phyloP scores from a whole-genome alignment of 257 asterid genomes.

The Solanum chiquidenum region DNA sequence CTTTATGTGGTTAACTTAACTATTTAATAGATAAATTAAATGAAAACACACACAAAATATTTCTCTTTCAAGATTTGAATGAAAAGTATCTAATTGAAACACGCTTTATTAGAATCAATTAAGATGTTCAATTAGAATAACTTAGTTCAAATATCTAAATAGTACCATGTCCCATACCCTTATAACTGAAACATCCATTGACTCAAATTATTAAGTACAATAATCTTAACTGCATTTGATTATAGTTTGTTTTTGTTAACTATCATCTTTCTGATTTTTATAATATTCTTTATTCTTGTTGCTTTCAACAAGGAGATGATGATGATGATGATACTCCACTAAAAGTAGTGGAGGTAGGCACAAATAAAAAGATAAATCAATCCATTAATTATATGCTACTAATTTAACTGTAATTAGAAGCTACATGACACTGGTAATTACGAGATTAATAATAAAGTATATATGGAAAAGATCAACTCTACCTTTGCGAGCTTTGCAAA shows the following conservation, averaged over 20 bases:
- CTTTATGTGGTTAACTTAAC: background rate
- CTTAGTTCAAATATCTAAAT: background rate
- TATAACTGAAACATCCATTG: background rate
- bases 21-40: background rate
- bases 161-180: background rate
- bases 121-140: no score
- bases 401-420: background rate
- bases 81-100: background rate
- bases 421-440: background rate
- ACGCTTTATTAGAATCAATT: no score
- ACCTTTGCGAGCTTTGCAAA: background rate
- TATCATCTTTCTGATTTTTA: background rate
- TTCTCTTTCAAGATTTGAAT: background rate
- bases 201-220: background rate
- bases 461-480: background rate
- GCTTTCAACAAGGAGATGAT: background rate
- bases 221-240: background rate
- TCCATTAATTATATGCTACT: background rate
- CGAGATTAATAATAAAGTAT: background rate
- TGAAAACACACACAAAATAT: no score
- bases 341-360: background rate
- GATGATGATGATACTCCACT: background rate
- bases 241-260: background rate
- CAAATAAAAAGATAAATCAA: background rate
- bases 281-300: background rate